Evolutionary conservation across 2,329 filamentous ascomycete species (phyloP), one percentile per base, ranked within the genome.

Genomic region (Albophoma yamanashiensis): DNA sequence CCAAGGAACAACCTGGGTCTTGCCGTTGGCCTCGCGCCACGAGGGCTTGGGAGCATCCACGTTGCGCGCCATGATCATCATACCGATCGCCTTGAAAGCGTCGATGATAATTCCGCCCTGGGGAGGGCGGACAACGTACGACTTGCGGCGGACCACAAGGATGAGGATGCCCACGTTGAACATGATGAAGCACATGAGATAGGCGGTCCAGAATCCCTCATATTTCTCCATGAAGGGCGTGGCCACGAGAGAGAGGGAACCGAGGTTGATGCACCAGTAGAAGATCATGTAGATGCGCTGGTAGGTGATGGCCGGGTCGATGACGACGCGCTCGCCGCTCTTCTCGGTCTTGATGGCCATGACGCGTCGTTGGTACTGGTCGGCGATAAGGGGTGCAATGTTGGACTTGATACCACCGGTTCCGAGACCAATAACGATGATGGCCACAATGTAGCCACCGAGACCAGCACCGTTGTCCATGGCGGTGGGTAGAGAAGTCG

Each of bases 231-330:
- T 81, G 68, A 84, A 86, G 1, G 84, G 84, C 0, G 85, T 90
- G 8, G 82, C 85, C 65, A 91, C 79, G 59, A 83, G 76, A 0
- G 83, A 88, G 8, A 92, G 76, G 1, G 85, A 83, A n/a, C 88
- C 89, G 20, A 91, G 65, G 72, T 91, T 91, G 69, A 91, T 89
- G 73, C 84, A 87, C 70, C 81, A 79, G 73, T 90, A 90, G 75
- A 89, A 90, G 68, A 89, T 82, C 84, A 85, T 88, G 77, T 88
- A 89, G 62, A 89, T 84, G 56, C 85, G 79, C 67, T 87, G 83
- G 63, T 86, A 81, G 1, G 87, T 89, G 59, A 88, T 76, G 45
- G 81, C 78, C 0, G 86, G 86, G 65, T 89, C 86, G 34, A 89
- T 81, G 63, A 90, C 79, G 59, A 89, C 84, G 76, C 79, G 76